Evolutionary conservation across 2,329 filamentous ascomycete genomes (phyloP), one percentile per base, ranked within the genome.

Genomic region (Blastomyces gilchristii): DNA sequence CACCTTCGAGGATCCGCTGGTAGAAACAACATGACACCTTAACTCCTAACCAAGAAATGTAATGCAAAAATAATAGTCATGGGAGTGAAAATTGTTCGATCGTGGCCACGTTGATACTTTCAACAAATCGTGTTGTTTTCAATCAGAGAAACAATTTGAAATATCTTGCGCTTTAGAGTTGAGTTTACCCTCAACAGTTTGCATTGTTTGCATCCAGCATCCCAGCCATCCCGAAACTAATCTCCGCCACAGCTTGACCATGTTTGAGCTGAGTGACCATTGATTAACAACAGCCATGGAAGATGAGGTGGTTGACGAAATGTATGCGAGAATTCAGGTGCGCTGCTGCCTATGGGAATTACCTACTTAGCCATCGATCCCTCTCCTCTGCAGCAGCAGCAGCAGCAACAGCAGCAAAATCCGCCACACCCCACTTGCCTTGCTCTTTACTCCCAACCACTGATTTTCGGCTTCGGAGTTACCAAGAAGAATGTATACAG

Each of bases 401-500:
- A 34, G n/a, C n/a, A 22, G n/a, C n/a, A 52, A 18, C 6, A 18
- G 63, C 57, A 63, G 49, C 67, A 34, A 64, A 65, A 45, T 54
- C 64, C 28, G 28, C 49, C 5, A 8, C 31, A 25, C 57, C 57
- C 31, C 63, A 47, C 47, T 68, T 61, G 63, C 64, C 61, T 28
- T 31, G 63, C 52, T 34, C 62, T 4, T 31, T 53, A 58, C 58
- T 62, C 16, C 45, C 62, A 28, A 63, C 67, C 53, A 52, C 65
- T 49, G 71, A 74, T 50, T 78, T 93, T 62, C 82, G 82, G 63
- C 84, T 96, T 52, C 88, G 91, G 68, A 81, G 88, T 68, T 97
- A 96, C 71, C 92, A 97, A 73, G 87, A 94, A 78, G 91, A 96
- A 81, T 95, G 90, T 71, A 95, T 97, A 65, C 85, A 89, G 70